Percentiles rank a stretch among this genome's conserved stretches.
phyloP scores from a whole-genome alignment of 768 basidiomycete genomes.

The Tubosaeta sp. region DNA sequence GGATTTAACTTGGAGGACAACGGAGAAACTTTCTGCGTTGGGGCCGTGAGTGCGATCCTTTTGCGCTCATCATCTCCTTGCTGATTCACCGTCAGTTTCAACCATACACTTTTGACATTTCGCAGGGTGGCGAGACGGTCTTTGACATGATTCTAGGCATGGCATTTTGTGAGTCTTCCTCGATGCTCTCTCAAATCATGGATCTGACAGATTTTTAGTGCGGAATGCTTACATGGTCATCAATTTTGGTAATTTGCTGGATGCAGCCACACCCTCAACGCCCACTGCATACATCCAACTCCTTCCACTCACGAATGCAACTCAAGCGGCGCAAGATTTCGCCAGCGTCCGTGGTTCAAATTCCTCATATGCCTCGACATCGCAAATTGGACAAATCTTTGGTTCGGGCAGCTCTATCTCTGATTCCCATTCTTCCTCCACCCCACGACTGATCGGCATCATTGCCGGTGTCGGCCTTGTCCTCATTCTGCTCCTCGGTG shows the following conservation, averaged over 20 bases:
- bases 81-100: conserved; percentile 50
- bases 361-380: not conserved
- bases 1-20: conserved; percentile 11
- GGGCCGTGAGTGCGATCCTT: conserved; percentile 37
- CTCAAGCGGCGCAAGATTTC: conserved; percentile 29
- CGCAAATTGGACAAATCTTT: conserved; percentile 37
- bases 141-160: conserved; percentile 72
- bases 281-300: conserved; percentile 60
- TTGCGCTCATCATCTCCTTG: not conserved
- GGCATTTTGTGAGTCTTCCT: conserved; percentile 52
- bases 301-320: conserved; percentile 50
- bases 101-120: conserved; percentile 51
- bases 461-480: conserved; percentile 9
- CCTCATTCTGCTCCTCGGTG: conserved; percentile 4
- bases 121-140: conserved; percentile 1
- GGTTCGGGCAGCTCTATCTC: conserved; percentile 30
- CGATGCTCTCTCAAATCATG: not conserved
- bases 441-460: conserved; percentile 12
- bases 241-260: conserved; percentile 60
- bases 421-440: conserved; percentile 15
- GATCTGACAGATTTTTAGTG: conserved; percentile 35
- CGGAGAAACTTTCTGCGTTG: conserved; percentile 33
- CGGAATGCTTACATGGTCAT: conserved; percentile 62
- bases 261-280: conserved; percentile 34
- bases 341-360: conserved; percentile 6